phyloP scores from a whole-genome alignment of 495 filamentous ascomycete species.

The Arthonia radiata region DNA sequence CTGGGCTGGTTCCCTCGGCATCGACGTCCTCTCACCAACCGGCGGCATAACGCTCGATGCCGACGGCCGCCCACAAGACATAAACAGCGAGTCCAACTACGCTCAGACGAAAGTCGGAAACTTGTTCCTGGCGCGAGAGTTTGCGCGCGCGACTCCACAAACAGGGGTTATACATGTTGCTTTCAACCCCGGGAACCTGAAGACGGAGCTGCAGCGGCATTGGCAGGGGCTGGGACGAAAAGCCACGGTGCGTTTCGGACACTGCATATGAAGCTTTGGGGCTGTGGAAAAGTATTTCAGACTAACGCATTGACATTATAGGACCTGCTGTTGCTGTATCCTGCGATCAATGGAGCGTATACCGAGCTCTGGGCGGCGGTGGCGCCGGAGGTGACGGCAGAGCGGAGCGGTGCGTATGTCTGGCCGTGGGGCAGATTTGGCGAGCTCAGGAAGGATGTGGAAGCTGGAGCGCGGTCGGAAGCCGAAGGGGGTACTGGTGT shows the following conservation, averaged over 20 bases:
- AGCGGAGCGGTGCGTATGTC: conserved; percentile 10
- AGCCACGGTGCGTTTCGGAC: too few relatives aligned
- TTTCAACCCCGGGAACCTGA: conserved; percentile 16
- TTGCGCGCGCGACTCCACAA: conserved; percentile 10
- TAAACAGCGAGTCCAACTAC: conserved; percentile 13
- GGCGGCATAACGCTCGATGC: conserved; percentile 10
- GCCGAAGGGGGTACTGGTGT: conserved; percentile 1
- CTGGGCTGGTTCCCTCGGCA: conserved; percentile 14
- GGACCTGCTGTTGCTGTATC: too few relatives aligned
- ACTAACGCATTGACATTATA: too few relatives aligned
- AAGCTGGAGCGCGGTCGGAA: conserved; percentile 1
- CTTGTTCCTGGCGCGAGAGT: conserved; percentile 16
- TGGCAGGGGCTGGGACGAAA: too few relatives aligned
- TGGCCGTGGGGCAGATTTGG: conserved; percentile 7
- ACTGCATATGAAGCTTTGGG: too few relatives aligned
- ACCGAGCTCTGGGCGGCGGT: conserved; percentile 13
- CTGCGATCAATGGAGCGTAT: conserved; percentile 8
- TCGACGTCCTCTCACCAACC: conserved; percentile 6
- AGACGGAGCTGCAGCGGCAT: conserved; percentile 12
- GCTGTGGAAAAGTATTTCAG: too few relatives aligned
- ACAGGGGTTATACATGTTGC: conserved; percentile 12
- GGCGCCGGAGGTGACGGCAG: conserved; percentile 6
- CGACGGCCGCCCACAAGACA: conserved; percentile 6
- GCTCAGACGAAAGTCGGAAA: conserved; percentile 18
- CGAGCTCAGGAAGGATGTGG: conserved; percentile 6